These are phyloP conservation scores for Teratosphaeria viscida DNA, from an alignment of 2,329 filamentous ascomycete genomes.

Conservation along the genomic window DNA sequence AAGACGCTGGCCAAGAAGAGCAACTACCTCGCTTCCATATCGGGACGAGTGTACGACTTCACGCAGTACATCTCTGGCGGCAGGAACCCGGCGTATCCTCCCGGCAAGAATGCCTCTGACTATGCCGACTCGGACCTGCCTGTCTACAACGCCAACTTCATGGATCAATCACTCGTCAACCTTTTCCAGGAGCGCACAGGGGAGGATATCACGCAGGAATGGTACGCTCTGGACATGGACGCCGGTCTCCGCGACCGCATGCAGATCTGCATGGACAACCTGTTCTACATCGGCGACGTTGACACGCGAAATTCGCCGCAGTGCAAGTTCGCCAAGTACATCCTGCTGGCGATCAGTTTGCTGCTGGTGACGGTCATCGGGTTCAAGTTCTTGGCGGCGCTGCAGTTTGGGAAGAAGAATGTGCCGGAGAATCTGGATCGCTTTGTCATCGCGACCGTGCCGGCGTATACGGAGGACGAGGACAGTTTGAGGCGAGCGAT, in stretches of 20 bases:
- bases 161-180: slow-evolving; percentile 61
- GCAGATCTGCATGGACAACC: slow-evolving; percentile 77
- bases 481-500: slow-evolving; percentile 94
- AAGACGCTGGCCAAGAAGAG: slow-evolving; percentile 45
- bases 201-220: slow-evolving; percentile 71
- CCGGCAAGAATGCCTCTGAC: slow-evolving; percentile 34
- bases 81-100: slow-evolving; percentile 49
- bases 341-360: slow-evolving; percentile 75
- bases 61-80: slow-evolving; percentile 73
- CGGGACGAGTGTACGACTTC: slow-evolving; percentile 76
- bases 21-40: slow-evolving; percentile 63
- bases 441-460: slow-evolving; percentile 95
- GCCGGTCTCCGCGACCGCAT: slow-evolving; percentile 52
- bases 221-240: slow-evolving; percentile 58
- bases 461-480: slow-evolving; percentile 96
- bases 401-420: slow-evolving; percentile 88
- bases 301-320: slow-evolving; percentile 80
- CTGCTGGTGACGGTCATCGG: slow-evolving; percentile 70
- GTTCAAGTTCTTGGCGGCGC: slow-evolving; percentile 93
- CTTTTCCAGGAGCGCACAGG: slow-evolving; percentile 72
- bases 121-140: slow-evolving; percentile 25
- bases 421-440: slow-evolving; percentile 94
- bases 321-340: slow-evolving; percentile 82
- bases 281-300: slow-evolving; percentile 87
- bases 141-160: slow-evolving; percentile 52